These are phyloP conservation scores for Dorcoceras hygrometricum DNA, from an alignment of 257 asterid species.

Conservation along the genomic window DNA sequence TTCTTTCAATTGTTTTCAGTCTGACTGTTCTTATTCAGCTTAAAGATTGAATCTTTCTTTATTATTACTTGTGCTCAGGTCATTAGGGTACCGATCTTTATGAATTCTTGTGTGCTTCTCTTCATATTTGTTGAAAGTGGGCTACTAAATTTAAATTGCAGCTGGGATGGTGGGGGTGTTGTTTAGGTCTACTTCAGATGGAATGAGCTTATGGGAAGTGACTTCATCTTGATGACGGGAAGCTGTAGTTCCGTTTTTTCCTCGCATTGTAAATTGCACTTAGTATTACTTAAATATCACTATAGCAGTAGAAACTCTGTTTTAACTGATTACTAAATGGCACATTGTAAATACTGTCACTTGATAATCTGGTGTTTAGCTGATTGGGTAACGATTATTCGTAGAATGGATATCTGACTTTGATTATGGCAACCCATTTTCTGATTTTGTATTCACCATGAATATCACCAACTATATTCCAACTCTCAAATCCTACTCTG, in stretches of 20 bases:
- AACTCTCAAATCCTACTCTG: not conserved
- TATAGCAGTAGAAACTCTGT: no score
- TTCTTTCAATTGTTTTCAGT: not conserved
- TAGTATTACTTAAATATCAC: no score
- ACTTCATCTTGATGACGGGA: not conserved
- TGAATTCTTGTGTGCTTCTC: not conserved
- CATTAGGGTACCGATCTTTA: not conserved
- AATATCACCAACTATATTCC: not conserved
- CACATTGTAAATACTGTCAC: no score
- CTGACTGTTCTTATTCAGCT: not conserved
- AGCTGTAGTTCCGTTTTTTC: not conserved
- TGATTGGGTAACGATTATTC: not conserved
- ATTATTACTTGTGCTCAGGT: not conserved
- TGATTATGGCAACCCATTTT: not conserved
- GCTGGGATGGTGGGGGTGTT: not conserved
- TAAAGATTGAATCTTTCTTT: no score
- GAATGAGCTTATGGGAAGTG: not conserved
- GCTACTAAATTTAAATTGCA: not conserved
- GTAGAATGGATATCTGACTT: not conserved
- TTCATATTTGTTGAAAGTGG: not conserved
- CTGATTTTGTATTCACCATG: not conserved
- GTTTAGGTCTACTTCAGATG: not conserved
- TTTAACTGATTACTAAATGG: no score
- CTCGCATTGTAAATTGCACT: not conserved
- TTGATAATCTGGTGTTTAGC: not conserved